Evolutionary conservation across 1,139 yeast genomes (phyloP).

Genomic region (Hemisphaericaspora xylanilytica): DNA sequence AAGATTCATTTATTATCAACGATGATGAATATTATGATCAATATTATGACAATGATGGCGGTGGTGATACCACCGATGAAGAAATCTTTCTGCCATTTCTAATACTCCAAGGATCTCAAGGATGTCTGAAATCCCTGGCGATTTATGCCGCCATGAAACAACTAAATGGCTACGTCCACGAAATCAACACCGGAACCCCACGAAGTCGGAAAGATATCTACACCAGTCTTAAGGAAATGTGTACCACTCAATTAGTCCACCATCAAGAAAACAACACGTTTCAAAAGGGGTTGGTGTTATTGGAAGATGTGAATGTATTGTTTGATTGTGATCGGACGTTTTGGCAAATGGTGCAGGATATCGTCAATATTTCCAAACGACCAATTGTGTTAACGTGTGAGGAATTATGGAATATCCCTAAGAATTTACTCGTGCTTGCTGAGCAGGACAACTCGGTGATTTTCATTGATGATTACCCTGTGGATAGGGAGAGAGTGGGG

Average conservation of each 20-base stretch:
- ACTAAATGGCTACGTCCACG: conserved; percentile 73
- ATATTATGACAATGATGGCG: too few species aligned
- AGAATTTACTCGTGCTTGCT: conserved; percentile 46
- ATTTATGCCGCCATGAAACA: conserved; percentile 68
- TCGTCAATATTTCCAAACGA: conserved; percentile 65
- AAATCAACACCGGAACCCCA: conserved; percentile 70
- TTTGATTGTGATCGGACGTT: conserved; percentile 79
- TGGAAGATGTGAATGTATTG: conserved; percentile 84
- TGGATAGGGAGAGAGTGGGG: conserved; percentile 21
- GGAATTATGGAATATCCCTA: conserved; percentile 55
- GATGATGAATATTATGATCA: conserved; percentile 20
- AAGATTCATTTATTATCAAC: conserved; percentile 31
- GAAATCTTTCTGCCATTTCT: conserved; percentile 57
- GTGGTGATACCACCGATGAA: conserved; percentile 27
- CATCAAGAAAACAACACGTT: conserved; percentile 29
- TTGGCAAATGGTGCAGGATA: conserved; percentile 70
- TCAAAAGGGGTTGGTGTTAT: conserved; percentile 66
- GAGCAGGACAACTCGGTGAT: conserved; percentile 38
- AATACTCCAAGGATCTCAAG: conserved; percentile 68
- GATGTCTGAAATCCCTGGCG: conserved; percentile 78
- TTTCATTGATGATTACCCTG: conserved; percentile 23
- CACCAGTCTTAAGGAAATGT: conserved; percentile 68
- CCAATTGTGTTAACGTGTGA: conserved; percentile 80
- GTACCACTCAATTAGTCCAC: conserved; percentile 82
- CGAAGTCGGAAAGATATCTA: conserved; percentile 72